Base-by-base conservation (phyloP, 1,284 basidiomycete genomes). In the Trichosporon faecale region DNA sequence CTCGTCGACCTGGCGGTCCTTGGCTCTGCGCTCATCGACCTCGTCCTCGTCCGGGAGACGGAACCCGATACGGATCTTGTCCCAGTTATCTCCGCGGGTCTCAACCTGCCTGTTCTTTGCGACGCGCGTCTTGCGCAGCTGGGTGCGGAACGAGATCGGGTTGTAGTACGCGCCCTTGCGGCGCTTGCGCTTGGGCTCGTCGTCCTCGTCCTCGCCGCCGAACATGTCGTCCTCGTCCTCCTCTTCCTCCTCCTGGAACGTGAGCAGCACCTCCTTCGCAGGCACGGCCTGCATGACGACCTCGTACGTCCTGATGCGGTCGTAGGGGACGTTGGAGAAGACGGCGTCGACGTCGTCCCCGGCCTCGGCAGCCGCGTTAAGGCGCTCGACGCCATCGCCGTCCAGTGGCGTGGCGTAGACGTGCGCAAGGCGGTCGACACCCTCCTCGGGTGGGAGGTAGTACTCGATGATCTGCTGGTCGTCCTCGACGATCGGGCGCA, bases 401-500 rank as follows among this genome's bases (percentile, higher is more conserved):
- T 73, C 70, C 8, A 79, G 66, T 0, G 79, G 75, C 2, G 67
- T 65, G 11, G 72, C 69, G 37, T 75, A 78, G 3, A 74, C 69
- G 12, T 76, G 68, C 6, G 71, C 70, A 18, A 80, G 60, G 14
- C 70, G 70, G 4, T 66, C 61, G 2, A 81, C 84, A 29, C 89
- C 89, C 76, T 94, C 92, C 68, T 93, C 90, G 76, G 88, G 86
- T 0, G 93, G 91, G 14, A 95, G 87, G 77, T 94, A 95, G 81
- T 92, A 95, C n/a, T 92, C 89, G 70, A 96, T 84, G 85, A 94
- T 91, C 68, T 92, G 91, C 78, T 94, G 91, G 29, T 92, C 91
- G 1, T 91, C 90, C 40, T 82, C 72, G 78, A 91, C 89, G 87
- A 93, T 91, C 0, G 94, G 93, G 44, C 93, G 89, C 66, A 96